Percentiles rank a stretch among this genome's conserved stretches.
These are phyloP conservation scores for Solanum sejunctum DNA, from an alignment of 257 asterid genomes.

Conservation along the genomic window DNA sequence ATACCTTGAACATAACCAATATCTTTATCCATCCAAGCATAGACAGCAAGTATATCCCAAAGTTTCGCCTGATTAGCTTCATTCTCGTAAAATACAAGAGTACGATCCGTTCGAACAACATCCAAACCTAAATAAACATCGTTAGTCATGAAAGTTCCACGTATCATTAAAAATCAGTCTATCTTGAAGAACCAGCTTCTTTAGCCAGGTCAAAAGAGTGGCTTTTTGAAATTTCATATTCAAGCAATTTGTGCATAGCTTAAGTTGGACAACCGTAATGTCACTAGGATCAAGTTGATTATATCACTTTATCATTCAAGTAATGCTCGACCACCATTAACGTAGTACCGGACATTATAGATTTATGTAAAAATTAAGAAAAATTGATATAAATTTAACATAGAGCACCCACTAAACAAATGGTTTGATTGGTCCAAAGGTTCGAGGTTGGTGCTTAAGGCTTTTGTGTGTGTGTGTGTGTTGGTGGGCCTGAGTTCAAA, in stretches of 20 bases:
- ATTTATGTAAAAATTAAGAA: no score
- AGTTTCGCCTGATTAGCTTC: conserved; percentile 75
- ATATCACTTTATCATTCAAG: background rate
- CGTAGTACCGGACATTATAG: no score
- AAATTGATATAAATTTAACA: no score
- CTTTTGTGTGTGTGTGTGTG: no score
- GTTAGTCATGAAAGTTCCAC: background rate
- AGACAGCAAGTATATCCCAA: conserved; percentile 78
- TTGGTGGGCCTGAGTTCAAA: no score
- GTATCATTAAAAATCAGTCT: background rate
- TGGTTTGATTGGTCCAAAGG: no score
- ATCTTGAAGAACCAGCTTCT: background rate
- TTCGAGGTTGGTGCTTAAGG: no score
- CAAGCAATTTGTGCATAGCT: background rate
- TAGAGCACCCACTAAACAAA: no score
- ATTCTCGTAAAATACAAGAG: conserved; percentile 61
- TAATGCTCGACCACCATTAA: no score
- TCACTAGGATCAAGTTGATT: background rate
- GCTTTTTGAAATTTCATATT: background rate
- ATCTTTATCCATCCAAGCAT: conserved; percentile 91
- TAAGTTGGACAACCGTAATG: background rate
- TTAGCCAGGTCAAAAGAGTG: background rate
- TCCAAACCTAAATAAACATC: conserved; percentile 58
- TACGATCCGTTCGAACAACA: conserved; percentile 86
- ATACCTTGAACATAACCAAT: conserved; percentile 98